phyloP scores from a whole-genome alignment of 169 alveolate species.

The Cyclospora cayetanensis region DNA sequence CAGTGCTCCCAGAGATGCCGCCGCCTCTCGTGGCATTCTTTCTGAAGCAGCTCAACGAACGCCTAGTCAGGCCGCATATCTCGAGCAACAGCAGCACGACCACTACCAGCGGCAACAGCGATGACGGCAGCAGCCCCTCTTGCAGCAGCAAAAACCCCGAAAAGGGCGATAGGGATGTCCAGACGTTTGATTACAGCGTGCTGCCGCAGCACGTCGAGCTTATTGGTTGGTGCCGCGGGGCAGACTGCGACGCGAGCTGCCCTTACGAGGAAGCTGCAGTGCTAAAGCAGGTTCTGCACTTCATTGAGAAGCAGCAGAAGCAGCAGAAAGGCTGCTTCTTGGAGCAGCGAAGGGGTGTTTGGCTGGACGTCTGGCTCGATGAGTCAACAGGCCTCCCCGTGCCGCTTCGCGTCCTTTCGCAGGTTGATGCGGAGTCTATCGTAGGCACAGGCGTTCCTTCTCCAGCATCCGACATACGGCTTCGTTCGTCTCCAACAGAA shows the following conservation, averaged over 20 bases:
- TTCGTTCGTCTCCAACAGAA: background rate
- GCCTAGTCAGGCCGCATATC: constrained; percentile 24
- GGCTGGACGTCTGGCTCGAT: constrained; percentile 51
- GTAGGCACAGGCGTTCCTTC: background rate
- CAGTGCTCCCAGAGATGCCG: constrained; percentile 49
- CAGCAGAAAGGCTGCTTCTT: background rate
- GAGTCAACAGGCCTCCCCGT: constrained; percentile 29
- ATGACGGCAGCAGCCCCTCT: background rate
- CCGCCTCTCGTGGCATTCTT: constrained; percentile 5
- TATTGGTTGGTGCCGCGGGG: constrained; percentile 54
- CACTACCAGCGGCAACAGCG: background rate
- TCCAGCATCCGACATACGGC: background rate
- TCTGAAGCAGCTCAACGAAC: constrained; percentile 35
- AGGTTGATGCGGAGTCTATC: background rate
- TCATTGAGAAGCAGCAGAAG: background rate
- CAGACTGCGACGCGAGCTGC: background rate
- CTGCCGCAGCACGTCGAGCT: constrained; percentile 42
- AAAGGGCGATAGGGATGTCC: background rate
- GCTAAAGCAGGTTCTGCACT: background rate
- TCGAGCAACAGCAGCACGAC: background rate
- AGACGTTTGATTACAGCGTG: constrained; percentile 38
- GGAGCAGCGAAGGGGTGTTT: background rate
- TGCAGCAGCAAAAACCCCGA: background rate
- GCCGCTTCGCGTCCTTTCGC: background rate
- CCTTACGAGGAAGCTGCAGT: background rate